Base-by-base conservation (phyloP, 805 yeast species). In the Wickerhamiella allomyrinae region DNA sequence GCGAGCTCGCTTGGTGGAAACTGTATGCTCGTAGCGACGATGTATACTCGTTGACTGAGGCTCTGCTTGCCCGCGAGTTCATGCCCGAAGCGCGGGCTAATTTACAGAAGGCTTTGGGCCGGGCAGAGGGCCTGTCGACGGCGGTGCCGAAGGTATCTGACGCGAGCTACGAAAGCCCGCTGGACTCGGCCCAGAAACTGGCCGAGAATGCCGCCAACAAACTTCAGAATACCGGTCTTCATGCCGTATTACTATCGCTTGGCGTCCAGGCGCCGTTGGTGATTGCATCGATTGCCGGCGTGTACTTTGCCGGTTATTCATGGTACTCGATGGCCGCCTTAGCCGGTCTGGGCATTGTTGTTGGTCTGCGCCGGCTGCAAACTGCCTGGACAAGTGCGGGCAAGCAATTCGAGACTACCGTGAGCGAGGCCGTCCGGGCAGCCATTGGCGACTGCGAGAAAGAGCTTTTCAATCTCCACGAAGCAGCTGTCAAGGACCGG, bases 21-120 rank as follows among this genome's bases (percentile, higher is more conserved):
- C 52, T 63, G 21, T 63, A 60, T 42, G 53, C 46, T 41, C 48
- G 51, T 7, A 55, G 57, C 14, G 68, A 64, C 43, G 68, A 63
- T 40, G 53, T 63, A 3, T 55, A 57, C 29, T 51, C 51, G n/a
- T 41, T 49, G 7, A 46, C 54, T 4, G 29, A 45, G 20, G 39
- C 45, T 8, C 13, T 27, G 31, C 31, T 27, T 27, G 31, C 31
- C 17, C 31, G 31, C 6, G 31, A 27, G 5, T 27, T 27, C 15
- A 27, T 27, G 31, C 31, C 31, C 6, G 31, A 27, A n/a, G 31
- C 31, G 7, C 31, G 31, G 17, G 31, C 31, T 3, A 27, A 27
- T 27, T 17, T 27, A 3, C 31, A 27, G 11, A 27, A 27, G 7
- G 41, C 40, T 2, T 44, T 60, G 3, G 25, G 40, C 10, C 39